These are phyloP conservation scores for Abelmoschus esculentus DNA, from an alignment of 345 rosid genomes.

Conservation along the genomic window DNA sequence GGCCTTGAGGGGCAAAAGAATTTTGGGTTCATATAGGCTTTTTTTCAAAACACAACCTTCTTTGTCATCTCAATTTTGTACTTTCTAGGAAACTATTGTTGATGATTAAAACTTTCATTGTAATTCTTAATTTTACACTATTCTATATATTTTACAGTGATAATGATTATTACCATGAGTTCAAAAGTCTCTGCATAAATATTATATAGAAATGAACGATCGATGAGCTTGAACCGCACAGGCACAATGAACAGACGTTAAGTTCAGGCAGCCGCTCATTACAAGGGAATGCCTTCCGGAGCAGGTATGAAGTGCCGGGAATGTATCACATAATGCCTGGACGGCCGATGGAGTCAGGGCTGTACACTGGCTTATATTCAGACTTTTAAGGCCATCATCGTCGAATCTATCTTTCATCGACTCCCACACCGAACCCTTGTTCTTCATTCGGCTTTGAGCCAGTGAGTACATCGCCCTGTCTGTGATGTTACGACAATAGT, in stretches of 20 bases:
- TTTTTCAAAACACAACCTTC: not conserved
- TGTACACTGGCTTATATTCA: slow-evolving; percentile 96
- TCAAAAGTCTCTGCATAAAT: not conserved
- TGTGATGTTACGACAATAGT: slow-evolving; percentile 86
- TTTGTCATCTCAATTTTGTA: not conserved
- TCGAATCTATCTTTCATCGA: slow-evolving; percentile 41
- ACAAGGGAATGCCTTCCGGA: slow-evolving; percentile 91
- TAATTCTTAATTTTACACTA: too few species aligned
- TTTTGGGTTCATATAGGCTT: not conserved
- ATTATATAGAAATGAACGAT: not conserved
- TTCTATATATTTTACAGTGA: not conserved
- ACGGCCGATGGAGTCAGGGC: slow-evolving; percentile 90
- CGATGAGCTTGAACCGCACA: slow-evolving; percentile 76
- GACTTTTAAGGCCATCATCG: slow-evolving; percentile 78
- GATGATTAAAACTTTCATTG: not conserved
- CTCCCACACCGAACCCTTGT: slow-evolving; percentile 46
- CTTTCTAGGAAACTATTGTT: too few species aligned
- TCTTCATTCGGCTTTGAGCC: slow-evolving; percentile 62
- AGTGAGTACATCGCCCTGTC: slow-evolving; percentile 83
- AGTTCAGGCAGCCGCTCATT: slow-evolving; percentile 86
- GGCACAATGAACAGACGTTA: slow-evolving; percentile 90
- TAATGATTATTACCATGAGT: not conserved
- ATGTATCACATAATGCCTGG: slow-evolving; percentile 86
- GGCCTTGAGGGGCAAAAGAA: not conserved
- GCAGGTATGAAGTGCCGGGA: slow-evolving; percentile 96